phyloP scores from a whole-genome alignment of 2,329 filamentous ascomycete genomes.

The Cytospora piceae region DNA sequence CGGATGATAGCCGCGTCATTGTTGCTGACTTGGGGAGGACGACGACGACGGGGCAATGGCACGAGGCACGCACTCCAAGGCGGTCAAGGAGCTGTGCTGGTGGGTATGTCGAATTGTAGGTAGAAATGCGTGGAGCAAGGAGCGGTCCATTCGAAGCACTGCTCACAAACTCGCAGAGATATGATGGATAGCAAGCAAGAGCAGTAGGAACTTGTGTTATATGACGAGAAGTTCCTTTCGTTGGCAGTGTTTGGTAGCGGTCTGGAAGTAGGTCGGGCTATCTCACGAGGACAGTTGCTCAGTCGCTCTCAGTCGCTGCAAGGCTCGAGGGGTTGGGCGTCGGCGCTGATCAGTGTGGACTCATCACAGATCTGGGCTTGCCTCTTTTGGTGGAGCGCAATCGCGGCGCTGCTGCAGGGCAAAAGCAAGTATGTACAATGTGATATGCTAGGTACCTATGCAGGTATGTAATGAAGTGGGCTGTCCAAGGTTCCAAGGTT shows the following conservation, averaged over 20 bases:
- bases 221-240: not conserved
- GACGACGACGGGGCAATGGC: constrained; percentile 2
- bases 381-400: not conserved
- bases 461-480: not conserved
- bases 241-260: not conserved
- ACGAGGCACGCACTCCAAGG: not conserved
- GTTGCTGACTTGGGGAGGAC: constrained; percentile 22
- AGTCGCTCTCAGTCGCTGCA: not conserved
- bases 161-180: not conserved
- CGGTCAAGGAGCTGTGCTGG: constrained; percentile 10
- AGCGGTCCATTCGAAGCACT: constrained; percentile 17
- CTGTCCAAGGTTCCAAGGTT: constrained; percentile 3
- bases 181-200: not conserved
- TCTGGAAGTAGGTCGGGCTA: not conserved
- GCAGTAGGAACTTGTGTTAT: not conserved
- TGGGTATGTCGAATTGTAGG: constrained; percentile 18
- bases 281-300: not conserved
- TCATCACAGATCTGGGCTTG: not conserved
- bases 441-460: constrained; percentile 15
- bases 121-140: constrained; percentile 4
- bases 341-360: not conserved
- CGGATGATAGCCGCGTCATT: constrained; percentile 48
- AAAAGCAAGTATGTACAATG: not conserved
- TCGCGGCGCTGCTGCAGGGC: not conserved
- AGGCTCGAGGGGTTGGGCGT: constrained; percentile 1